Base-by-base conservation (phyloP, 768 basidiomycete species). In the Termitomyces sp. region DNA sequence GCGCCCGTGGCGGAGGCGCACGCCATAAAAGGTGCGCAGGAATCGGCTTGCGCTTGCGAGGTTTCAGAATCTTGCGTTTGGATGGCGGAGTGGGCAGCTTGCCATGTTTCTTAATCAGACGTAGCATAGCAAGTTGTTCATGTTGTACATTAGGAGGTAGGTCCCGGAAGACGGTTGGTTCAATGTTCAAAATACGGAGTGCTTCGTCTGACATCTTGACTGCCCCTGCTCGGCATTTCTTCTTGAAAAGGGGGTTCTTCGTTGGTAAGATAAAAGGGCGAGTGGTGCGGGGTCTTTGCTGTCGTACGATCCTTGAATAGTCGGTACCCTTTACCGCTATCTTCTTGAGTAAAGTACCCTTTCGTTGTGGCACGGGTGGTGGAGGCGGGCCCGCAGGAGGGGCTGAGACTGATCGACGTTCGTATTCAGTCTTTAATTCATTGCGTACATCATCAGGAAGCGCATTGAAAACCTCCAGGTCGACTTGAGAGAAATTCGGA, bases 401-500 rank as follows among this genome's bases (percentile, higher is more conserved):
- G 10, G 82, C 81, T 3, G 84, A 80, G 9, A 68, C 72, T 0
- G 84, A 85, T 49, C 84, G 80, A 37, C 84, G 84, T 64, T 76
- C 76, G 59, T 88, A 90, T 57, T 86, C 87, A 4, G 69, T 70
- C 65, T 89, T 81, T 12, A 92, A 72, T 66, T 93, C 91, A 59
- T 78, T 74, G 24, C 84, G 82, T 7, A 92, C 72, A 26, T 90
- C 87, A 12, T 72, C 76, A 0, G 91, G 90, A 31, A 93, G 75
- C 1, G 86, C 87, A 37, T 85, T 79, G 52, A 90, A 82, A 2
- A 92, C 85, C 4, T 78, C 76, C 72, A 71, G 79, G 66, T 92
- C 90, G 10, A 92, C 76, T 65, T 92, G 90, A 0, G 89, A 90
- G 64, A 90, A 81, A 2, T 86, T 83, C 4, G 89, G 90, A 20